Evolutionary conservation across 1,284 basidiomycete genomes (phyloP).

Genomic region (Sutorius eximius): DNA sequence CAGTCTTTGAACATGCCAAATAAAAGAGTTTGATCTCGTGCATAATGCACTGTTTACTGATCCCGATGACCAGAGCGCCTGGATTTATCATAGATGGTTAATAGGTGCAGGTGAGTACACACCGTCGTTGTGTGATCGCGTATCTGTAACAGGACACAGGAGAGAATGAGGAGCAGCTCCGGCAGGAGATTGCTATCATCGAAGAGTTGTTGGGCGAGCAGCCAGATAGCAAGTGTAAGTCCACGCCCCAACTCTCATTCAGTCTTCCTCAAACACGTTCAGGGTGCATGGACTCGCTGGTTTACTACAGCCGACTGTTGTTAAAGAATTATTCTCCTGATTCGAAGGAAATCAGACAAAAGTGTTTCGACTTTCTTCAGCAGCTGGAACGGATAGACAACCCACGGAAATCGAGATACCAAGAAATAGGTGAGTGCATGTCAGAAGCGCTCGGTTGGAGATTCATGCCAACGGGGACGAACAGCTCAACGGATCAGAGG

Average conservation of each 20-base stretch:
- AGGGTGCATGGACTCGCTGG: constrained; percentile 95
- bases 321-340: constrained; percentile 45
- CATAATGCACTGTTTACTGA: constrained; percentile 96
- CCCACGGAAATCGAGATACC: constrained; percentile 58
- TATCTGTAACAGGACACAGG: constrained; percentile 40
- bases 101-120: constrained; percentile 65
- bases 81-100: constrained; percentile 98
- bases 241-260: not conserved
- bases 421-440: constrained; percentile 53
- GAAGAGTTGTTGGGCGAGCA: constrained; percentile 88
- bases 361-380: constrained; percentile 53
- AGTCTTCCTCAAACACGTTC: constrained; percentile 1
- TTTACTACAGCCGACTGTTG: constrained; percentile 72
- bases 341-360: constrained; percentile 40
- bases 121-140: not conserved
- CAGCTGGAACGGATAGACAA: constrained; percentile 60
- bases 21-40: constrained; percentile 86
- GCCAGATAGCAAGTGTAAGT: constrained; percentile 90
- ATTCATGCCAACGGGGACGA: not conserved
- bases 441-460: not conserved
- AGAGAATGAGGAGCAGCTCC: constrained; percentile 54
- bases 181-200: constrained; percentile 80
- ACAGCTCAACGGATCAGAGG: constrained; percentile 24
- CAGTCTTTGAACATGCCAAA: not conserved
- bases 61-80: constrained; percentile 93